Percentiles rank a stretch among this genome's conserved stretches.
phyloP scores from a whole-genome alignment of 208 protist genomes.

The Trypanosoma melophagium region DNA sequence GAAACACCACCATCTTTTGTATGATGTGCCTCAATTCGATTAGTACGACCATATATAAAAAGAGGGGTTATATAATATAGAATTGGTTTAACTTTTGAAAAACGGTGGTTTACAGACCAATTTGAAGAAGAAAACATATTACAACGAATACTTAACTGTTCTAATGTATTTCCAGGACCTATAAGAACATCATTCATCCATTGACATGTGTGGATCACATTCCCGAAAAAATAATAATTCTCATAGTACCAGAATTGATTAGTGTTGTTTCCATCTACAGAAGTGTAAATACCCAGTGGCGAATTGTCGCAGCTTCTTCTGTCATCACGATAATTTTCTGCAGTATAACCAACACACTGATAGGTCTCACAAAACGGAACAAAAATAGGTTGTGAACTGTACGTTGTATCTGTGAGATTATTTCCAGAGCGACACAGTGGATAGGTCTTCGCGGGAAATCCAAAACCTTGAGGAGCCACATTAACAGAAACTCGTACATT shows the following conservation, averaged over 20 bases:
- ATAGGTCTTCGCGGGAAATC: neutral
- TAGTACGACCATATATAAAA: neutral
- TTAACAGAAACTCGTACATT: neutral
- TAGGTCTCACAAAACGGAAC: neutral
- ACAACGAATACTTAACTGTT: neutral
- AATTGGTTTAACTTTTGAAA: neutral
- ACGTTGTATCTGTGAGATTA: slow-evolving; percentile 4
- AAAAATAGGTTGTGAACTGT: slow-evolving; percentile 3
- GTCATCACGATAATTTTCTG: neutral
- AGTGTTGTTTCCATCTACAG: slow-evolving; percentile 3
- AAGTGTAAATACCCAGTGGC: slow-evolving; percentile 1
- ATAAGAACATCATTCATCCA: slow-evolving; percentile 8
- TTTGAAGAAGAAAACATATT: neutral
- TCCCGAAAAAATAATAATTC: neutral
- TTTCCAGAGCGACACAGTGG: slow-evolving; percentile 3
- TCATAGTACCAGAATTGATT: slow-evolving; percentile 12
- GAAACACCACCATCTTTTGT: neutral
- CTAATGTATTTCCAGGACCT: neutral
- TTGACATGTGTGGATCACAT: neutral
- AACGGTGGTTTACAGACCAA: neutral
- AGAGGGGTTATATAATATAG: neutral
- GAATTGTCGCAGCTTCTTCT: neutral
- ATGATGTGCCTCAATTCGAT: neutral
- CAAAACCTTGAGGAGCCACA: too few relatives aligned
- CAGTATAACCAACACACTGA: slow-evolving; percentile 1